Evolutionary conservation across 2,329 filamentous ascomycete genomes (phyloP).

Genomic region (Trichophyton verrucosum): DNA sequence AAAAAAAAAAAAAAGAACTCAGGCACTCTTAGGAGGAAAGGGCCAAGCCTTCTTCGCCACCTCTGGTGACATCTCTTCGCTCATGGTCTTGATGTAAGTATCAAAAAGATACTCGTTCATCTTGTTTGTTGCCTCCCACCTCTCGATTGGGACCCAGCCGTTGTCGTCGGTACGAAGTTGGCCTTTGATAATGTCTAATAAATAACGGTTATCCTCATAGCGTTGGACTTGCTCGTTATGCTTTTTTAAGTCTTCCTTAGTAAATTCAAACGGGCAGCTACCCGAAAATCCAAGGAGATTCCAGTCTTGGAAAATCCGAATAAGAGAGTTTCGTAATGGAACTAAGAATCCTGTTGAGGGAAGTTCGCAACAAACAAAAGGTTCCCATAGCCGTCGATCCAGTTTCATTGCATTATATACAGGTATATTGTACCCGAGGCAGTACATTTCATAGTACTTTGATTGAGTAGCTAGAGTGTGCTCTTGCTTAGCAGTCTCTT

Average conservation of each 20-base stretch:
- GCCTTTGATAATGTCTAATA: constrained; percentile 13
- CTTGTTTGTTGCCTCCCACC: constrained; percentile 15
- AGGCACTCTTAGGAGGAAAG: constrained; percentile 4
- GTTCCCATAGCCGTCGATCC: constrained; percentile 8
- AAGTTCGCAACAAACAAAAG: constrained; percentile 14
- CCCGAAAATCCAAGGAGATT: not conserved
- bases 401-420: constrained; percentile 16
- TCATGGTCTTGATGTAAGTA: no score
- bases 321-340: not conserved
- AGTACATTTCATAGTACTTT: constrained; percentile 19
- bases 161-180: constrained; percentile 20
- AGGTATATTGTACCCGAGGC: constrained; percentile 14
- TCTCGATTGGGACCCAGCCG: constrained; percentile 10
- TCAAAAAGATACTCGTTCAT: constrained; percentile 5
- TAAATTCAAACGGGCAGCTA: constrained; percentile 6
- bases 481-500: constrained; percentile 1
- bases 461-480: constrained; percentile 9
- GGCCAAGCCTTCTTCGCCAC: constrained; percentile 7
- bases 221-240: constrained; percentile 2
- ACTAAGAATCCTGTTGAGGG: not conserved
- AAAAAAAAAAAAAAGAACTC: not conserved
- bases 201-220: constrained; percentile 6
- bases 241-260: constrained; percentile 19
- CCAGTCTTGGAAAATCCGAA: not conserved
- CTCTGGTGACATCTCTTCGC: no score